Percentiles rank a stretch among this genome's conserved stretches.
phyloP scores from a whole-genome alignment of 352 stramenopile species.

The Phytophthora hybrid region DNA sequence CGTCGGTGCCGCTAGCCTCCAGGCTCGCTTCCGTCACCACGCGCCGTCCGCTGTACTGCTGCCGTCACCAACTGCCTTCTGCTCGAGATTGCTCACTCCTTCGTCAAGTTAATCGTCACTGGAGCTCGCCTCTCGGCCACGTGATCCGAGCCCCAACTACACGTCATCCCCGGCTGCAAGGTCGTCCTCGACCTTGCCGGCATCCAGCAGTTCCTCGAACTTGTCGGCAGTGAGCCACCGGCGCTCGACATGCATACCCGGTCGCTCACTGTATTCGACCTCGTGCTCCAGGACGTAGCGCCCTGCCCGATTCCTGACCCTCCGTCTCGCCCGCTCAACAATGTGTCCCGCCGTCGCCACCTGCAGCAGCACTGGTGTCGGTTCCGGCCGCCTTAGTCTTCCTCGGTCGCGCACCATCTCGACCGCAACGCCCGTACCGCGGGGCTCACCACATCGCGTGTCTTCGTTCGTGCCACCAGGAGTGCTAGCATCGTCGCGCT shows the following conservation, averaged over 20 bases:
- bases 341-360: slow-evolving; percentile 6
- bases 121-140: no score
- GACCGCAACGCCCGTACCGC: background rate
- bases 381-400: background rate
- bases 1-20: no score
- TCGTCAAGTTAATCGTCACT: no score
- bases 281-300: background rate
- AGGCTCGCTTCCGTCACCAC: no score
- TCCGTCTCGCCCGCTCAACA: slow-evolving; percentile 1
- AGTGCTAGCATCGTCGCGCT: background rate
- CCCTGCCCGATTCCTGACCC: slow-evolving; percentile 2
- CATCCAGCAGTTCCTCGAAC: background rate
- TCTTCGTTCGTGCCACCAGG: background rate
- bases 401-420: slow-evolving; percentile 8
- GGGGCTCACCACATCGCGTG: background rate
- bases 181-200: no score
- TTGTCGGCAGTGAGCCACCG: background rate
- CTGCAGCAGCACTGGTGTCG: background rate
- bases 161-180: no score
- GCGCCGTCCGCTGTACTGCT: no score
- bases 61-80: no score
- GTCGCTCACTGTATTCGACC: no score
- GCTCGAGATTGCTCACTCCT: no score
- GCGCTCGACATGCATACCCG: no score
- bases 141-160: no score